A percentile compares a stretch with the other conserved stretches of the same genome.
These are phyloP conservation scores for Nymphaea thermarum DNA, from an alignment of 164 flowering plant genomes.

Conservation along the genomic window DNA sequence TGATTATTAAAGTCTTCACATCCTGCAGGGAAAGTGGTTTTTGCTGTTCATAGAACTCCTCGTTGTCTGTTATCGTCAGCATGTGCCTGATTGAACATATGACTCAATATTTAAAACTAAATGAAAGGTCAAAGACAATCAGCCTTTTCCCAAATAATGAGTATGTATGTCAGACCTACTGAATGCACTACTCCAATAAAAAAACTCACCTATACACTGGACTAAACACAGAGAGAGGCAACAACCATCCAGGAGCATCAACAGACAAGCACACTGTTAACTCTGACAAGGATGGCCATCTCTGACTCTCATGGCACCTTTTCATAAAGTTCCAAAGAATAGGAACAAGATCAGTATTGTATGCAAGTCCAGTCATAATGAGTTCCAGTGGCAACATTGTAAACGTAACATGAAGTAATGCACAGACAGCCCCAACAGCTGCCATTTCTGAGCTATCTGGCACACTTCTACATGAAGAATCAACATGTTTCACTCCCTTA, in stretches of 20 bases:
- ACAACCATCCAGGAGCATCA: conserved; percentile 83
- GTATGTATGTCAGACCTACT: no score
- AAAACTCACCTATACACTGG: conserved; percentile 83
- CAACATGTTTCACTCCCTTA: conserved; percentile 16
- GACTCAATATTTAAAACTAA: not conserved
- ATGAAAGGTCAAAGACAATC: no score
- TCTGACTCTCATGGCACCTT: conserved; percentile 69
- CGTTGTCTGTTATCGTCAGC: conserved; percentile 89
- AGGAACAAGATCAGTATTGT: conserved; percentile 82
- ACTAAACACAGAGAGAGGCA: conserved; percentile 88
- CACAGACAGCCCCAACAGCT: conserved; percentile 78
- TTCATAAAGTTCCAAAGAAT: conserved; percentile 89
- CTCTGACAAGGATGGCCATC: conserved; percentile 59
- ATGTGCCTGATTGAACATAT: conserved; percentile 58
- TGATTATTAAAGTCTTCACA: conserved; percentile 57
- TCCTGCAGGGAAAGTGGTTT: conserved; percentile 79
- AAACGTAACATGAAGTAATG: conserved; percentile 72
- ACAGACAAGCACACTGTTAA: conserved; percentile 34
- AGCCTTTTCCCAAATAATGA: no score
- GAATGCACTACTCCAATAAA: not conserved
- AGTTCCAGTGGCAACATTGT: conserved; percentile 63
- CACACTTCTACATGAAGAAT: conserved; percentile 19
- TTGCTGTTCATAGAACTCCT: conserved; percentile 92
- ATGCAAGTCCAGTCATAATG: conserved; percentile 79
- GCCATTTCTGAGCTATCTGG: conserved; percentile 42